phyloP scores from a whole-genome alignment of 1,284 basidiomycete genomes.

The Naganishia sp. region DNA sequence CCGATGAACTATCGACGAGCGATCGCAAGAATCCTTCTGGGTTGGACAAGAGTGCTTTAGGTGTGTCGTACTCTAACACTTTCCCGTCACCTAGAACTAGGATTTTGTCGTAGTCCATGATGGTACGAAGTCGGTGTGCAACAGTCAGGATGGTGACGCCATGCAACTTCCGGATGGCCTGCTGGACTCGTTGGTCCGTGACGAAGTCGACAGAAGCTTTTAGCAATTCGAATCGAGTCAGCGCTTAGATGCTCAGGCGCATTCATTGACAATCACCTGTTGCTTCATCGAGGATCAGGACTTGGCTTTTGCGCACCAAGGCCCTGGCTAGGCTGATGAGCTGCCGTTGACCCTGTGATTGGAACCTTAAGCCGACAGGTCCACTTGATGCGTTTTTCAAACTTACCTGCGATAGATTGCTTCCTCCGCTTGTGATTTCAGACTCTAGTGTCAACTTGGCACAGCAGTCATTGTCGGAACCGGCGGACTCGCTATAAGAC shows the following conservation, averaged over 20 bases:
- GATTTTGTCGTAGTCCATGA: constrained; percentile 60
- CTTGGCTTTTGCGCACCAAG: constrained; percentile 57
- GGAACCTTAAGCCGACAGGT: background rate
- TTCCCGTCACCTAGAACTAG: constrained; percentile 59
- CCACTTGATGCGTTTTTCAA: constrained; percentile 55
- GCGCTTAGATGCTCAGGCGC: background rate
- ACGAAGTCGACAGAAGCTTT: constrained; percentile 55
- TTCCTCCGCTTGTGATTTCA: constrained; percentile 55
- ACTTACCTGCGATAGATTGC: constrained; percentile 63
- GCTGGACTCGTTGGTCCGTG: constrained; percentile 57
- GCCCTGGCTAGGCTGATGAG: constrained; percentile 61
- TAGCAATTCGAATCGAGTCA: constrained; percentile 34
- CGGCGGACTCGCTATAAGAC: constrained; percentile 32
- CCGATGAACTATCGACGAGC: constrained; percentile 21
- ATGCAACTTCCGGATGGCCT: constrained; percentile 56
- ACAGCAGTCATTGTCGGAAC: constrained; percentile 38
- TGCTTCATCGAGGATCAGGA: constrained; percentile 61
- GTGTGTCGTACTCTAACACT: constrained; percentile 61
- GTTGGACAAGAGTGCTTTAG: constrained; percentile 61
- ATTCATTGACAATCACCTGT: constrained; percentile 37
- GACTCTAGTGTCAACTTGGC: constrained; percentile 49
- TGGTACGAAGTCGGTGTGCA: constrained; percentile 56
- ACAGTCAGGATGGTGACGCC: constrained; percentile 54
- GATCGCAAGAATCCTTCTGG: constrained; percentile 13
- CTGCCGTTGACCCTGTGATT: constrained; percentile 66